Evolutionary conservation across 1,284 basidiomycete species (phyloP).

Genomic region (Schizopora paradoxa): DNA sequence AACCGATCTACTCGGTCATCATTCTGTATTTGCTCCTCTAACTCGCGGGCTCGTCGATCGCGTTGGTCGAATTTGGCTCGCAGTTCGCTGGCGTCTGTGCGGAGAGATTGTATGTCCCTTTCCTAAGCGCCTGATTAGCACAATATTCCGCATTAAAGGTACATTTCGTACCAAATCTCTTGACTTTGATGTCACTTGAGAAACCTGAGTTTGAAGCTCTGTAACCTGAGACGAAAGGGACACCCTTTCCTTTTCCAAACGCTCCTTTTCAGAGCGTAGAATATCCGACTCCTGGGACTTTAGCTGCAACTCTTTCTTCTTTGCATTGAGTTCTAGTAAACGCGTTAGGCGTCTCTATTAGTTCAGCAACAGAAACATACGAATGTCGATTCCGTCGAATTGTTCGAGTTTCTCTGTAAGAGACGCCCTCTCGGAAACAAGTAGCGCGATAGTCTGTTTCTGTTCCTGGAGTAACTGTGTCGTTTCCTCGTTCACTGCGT

Average conservation of each 20-base stretch:
- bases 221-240: not conserved
- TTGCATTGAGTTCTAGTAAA: constrained; percentile 34
- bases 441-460: constrained; percentile 33
- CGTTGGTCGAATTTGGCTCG: constrained; percentile 48
- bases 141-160: not conserved
- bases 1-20: constrained; percentile 73
- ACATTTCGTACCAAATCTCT: constrained; percentile 50
- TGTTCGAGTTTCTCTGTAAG: constrained; percentile 30
- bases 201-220: constrained; percentile 2
- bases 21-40: constrained; percentile 74
- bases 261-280: constrained; percentile 2
- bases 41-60: constrained; percentile 54
- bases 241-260: constrained; percentile 12
- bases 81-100: constrained; percentile 47
- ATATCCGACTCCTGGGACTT: constrained; percentile 29
- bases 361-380: constrained; percentile 23
- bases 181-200: constrained; percentile 10
- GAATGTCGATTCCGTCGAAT: constrained; percentile 30
- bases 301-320: constrained; percentile 53
- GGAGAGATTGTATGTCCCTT: constrained; percentile 60
- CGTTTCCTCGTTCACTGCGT: constrained; percentile 1
- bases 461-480: constrained; percentile 23
- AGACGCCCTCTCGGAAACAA: constrained; percentile 35
- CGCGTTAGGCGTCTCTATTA: not conserved
- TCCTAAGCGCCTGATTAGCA: constrained; percentile 40